phyloP scores from a whole-genome alignment of 306 rosid genomes.

The Fragaria vesca region DNA sequence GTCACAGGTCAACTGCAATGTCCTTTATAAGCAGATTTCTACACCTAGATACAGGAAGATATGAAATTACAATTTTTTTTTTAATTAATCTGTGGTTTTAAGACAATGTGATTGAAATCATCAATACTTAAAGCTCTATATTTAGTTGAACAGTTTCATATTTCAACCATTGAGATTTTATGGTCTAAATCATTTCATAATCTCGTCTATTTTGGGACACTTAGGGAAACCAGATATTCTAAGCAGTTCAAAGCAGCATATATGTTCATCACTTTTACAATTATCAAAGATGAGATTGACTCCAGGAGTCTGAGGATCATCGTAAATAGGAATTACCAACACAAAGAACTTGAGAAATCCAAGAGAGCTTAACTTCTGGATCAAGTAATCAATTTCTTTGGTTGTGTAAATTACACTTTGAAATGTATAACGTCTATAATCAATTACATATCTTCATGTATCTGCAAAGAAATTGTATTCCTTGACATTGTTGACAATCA shows the following conservation, averaged over 20 bases:
- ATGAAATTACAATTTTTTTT: background rate
- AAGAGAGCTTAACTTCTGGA: background rate
- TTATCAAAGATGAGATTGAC: background rate
- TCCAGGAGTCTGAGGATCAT: background rate
- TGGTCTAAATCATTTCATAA: background rate
- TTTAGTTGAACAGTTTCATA: background rate
- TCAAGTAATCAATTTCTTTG: background rate
- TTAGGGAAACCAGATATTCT: background rate
- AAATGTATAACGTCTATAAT: background rate
- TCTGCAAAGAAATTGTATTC: constrained; percentile 51
- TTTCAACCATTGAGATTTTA: background rate
- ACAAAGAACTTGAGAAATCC: background rate
- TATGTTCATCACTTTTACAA: background rate
- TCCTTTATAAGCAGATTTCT: background rate
- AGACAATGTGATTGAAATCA: background rate
- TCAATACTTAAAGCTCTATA: background rate
- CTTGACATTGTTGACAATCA: constrained; percentile 36
- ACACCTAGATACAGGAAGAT: background rate
- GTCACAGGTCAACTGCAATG: background rate
- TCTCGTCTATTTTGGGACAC: background rate
- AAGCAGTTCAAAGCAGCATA: background rate
- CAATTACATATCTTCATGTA: constrained; percentile 25
- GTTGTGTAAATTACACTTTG: background rate
- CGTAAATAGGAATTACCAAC: background rate
- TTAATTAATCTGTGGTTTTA: background rate